These are phyloP conservation scores for Pichia norvegensis DNA, from an alignment of 1,139 yeast species.

Conservation along the genomic window DNA sequence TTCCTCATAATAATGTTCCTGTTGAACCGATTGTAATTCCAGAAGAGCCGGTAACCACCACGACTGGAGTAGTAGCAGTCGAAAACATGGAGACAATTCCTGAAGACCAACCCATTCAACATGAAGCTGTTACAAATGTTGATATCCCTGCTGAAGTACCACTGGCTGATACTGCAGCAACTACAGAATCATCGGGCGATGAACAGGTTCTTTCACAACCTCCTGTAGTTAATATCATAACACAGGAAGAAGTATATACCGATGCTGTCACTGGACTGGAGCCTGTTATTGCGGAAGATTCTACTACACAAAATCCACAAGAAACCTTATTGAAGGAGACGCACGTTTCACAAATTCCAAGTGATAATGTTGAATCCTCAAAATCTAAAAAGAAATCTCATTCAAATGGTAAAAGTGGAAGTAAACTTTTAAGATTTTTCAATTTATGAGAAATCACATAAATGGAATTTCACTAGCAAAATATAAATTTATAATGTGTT, in stretches of 20 bases:
- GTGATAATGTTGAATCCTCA: neutral
- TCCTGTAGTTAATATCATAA: neutral
- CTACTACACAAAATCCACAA: neutral
- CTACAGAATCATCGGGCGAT: neutral
- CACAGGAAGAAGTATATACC: neutral
- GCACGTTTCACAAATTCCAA: neutral
- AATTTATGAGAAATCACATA: conserved; percentile 16
- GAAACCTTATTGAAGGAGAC: neutral
- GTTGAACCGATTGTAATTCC: neutral
- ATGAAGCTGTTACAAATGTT: neutral
- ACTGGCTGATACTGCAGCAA: neutral
- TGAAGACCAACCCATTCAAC: neutral
- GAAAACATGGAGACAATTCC: neutral
- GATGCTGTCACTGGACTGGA: neutral
- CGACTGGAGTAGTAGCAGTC: neutral
- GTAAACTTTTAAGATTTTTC: conserved; percentile 24
- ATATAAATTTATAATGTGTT: neutral
- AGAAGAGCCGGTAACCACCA: neutral
- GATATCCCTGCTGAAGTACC: neutral
- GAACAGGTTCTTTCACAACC: neutral
- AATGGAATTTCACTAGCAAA: too few species aligned
- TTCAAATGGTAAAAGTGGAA: conserved; percentile 6
- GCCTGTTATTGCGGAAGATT: neutral
- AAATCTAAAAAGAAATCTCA: neutral
- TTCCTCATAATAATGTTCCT: neutral